Evolutionary conservation across 345 rosid species (phyloP), one percentile per base, ranked within the genome.

Genomic region (Firmiana major): DNA sequence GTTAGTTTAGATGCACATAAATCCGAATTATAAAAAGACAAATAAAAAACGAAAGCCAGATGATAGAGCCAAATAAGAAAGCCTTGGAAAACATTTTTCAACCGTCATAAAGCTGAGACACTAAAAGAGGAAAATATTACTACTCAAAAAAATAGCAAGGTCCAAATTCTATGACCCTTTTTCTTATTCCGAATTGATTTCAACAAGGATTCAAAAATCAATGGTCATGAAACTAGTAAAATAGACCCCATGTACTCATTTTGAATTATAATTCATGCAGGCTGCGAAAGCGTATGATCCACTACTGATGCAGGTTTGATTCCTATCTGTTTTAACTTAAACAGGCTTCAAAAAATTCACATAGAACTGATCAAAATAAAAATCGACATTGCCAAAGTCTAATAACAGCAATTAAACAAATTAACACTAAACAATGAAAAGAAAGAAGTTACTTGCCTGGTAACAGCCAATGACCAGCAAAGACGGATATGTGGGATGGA

Each of bases 391-490:
- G 55, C 38, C 73, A 46, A 26, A 19, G 40, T 13, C n/a, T 34
- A 51, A 21, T 69, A 38, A 38, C 31, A 57, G 22, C 24, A 72
- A 43, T 13, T 42, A 40, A 24, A 43, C 16, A 74, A 62, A 74
- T 19, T 0, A 22, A 22, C 3, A n/a, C 34, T 51, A 64, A 21
- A 71, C 24, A 49, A 51, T 24, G 3, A 31, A 51, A 28, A 26
- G 21, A 17, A 58, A 4, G 15, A 69, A 24, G 74, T 70, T 6
- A 51, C 86, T 83, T 88, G 87, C 98, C 97, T 92, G 97, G 87
- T 93, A 93, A 87, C 95, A 92, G 59, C 99, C 97, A 38, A 96
- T 88, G 71, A 96, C 97, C 71, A 96, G 92, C 79, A 89, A 76
- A 2, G 97, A 89, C 22, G 90, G 85, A 82, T 80, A 87, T 5